A percentile compares a stretch with the other conserved stretches of the same genome.
phyloP scores from a whole-genome alignment of 306 rosid species.

The Gynostemma pentaphyllum region DNA sequence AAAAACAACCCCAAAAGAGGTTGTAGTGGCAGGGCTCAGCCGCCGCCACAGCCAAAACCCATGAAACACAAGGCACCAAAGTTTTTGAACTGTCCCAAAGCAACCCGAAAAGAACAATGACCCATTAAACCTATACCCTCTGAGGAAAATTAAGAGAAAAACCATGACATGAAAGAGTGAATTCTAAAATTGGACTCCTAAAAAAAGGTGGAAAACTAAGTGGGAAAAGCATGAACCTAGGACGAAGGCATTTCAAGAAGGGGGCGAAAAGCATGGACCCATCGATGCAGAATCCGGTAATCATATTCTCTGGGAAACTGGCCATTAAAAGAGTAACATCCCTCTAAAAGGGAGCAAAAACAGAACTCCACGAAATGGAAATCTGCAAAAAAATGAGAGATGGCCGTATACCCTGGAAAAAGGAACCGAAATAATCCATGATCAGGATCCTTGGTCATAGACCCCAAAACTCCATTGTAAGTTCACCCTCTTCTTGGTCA shows the following conservation, averaged over 20 bases:
- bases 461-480: slow-evolving; percentile 64
- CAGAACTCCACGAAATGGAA: slow-evolving; percentile 40
- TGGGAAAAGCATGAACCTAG: slow-evolving; percentile 2
- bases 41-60: slow-evolving; percentile 80
- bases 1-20: slow-evolving; percentile 17
- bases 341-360: slow-evolving; percentile 23
- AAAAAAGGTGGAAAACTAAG: slow-evolving; percentile 32
- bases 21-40: slow-evolving; percentile 54
- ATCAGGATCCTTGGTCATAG: slow-evolving; percentile 62
- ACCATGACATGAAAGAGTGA: slow-evolving; percentile 34
- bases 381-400: slow-evolving; percentile 64
- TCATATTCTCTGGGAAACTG: slow-evolving; percentile 44
- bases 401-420: slow-evolving; percentile 47
- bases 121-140: slow-evolving; percentile 23
- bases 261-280: not conserved
- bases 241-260: not conserved
- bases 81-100: slow-evolving; percentile 34
- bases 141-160: slow-evolving; percentile 38
- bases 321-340: slow-evolving; percentile 31
- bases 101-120: slow-evolving; percentile 28
- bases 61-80: slow-evolving; percentile 34
- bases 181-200: slow-evolving; percentile 33
- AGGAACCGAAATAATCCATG: slow-evolving; percentile 33
- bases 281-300: slow-evolving; percentile 31
- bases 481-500: slow-evolving; percentile 20